A percentile compares a stretch with the other conserved stretches of the same genome.
These are phyloP conservation scores for Hypoxylon intermedium DNA, from an alignment of 495 filamentous ascomycete species.

Conservation along the genomic window DNA sequence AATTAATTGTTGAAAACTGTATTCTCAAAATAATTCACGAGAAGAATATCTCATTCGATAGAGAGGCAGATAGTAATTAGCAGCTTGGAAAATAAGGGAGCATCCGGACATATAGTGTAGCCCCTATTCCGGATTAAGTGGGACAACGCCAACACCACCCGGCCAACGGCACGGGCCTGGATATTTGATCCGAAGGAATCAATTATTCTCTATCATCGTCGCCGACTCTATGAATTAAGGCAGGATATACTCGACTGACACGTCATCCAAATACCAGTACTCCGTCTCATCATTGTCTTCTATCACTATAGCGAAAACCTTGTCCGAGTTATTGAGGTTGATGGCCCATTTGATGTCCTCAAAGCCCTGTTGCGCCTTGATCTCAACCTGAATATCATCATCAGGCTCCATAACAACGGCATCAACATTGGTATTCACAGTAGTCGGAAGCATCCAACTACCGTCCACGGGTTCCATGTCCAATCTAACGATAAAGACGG, in stretches of 20 bases:
- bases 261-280: background rate
- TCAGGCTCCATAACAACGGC: constrained; percentile 41
- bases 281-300: constrained; percentile 16
- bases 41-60: too few relatives aligned
- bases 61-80: too few relatives aligned
- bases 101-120: too few relatives aligned
- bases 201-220: too few relatives aligned
- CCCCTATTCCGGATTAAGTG: too few relatives aligned
- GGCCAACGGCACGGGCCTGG: too few relatives aligned
- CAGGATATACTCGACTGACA: background rate
- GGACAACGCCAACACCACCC: too few relatives aligned
- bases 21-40: too few relatives aligned
- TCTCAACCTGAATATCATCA: constrained; percentile 41
- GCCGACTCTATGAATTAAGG: background rate
- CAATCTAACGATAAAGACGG: constrained; percentile 29
- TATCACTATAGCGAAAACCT: constrained; percentile 25
- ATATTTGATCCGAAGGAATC: too few relatives aligned
- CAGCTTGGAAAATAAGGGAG: too few relatives aligned
- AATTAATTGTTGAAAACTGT: too few relatives aligned
- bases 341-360: constrained; percentile 34
- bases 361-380: constrained; percentile 34
- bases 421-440: constrained; percentile 34
- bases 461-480: constrained; percentile 29
- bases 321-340: constrained; percentile 23
- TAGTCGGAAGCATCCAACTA: constrained; percentile 36